These are phyloP conservation scores for Lanmaoa pseudosensibilis DNA, from an alignment of 768 basidiomycete genomes.

Conservation along the genomic window DNA sequence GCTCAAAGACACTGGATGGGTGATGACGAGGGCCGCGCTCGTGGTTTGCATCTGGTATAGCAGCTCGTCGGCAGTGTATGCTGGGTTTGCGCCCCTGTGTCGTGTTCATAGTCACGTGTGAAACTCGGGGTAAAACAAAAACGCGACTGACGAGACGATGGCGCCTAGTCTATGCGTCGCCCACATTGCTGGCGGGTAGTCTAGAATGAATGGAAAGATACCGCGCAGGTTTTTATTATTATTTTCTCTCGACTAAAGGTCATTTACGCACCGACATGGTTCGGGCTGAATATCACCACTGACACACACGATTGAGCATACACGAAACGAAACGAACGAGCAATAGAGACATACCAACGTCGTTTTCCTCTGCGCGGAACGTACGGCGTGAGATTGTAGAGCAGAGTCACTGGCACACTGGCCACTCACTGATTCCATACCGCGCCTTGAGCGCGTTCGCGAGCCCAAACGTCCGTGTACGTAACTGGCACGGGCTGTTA, in stretches of 20 bases:
- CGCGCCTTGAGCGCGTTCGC: constrained; percentile 53
- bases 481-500: constrained; percentile 29
- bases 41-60: constrained; percentile 33
- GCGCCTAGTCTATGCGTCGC: constrained; percentile 58
- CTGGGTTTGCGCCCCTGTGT: constrained; percentile 35
- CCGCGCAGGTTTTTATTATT: background rate
- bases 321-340: background rate
- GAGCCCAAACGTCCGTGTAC: constrained; percentile 46
- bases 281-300: constrained; percentile 68
- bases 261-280: constrained; percentile 51
- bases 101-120: background rate
- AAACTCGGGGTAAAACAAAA: background rate
- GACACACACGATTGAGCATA: constrained; percentile 3
- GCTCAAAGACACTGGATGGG: constrained; percentile 29
- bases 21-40: constrained; percentile 30
- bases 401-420: constrained; percentile 2
- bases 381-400: background rate
- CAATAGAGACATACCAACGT: constrained; percentile 45
- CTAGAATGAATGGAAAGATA: constrained; percentile 31
- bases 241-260: background rate
- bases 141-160: constrained; percentile 52
- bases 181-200: constrained; percentile 58
- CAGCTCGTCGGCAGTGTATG: constrained; percentile 35
- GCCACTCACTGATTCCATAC: constrained; percentile 47
- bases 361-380: constrained; percentile 41